Evolutionary conservation across 2,329 filamentous ascomycete species (phyloP), one percentile per base, ranked within the genome.

Genomic region (Mycosphaerelloides madeirae): DNA sequence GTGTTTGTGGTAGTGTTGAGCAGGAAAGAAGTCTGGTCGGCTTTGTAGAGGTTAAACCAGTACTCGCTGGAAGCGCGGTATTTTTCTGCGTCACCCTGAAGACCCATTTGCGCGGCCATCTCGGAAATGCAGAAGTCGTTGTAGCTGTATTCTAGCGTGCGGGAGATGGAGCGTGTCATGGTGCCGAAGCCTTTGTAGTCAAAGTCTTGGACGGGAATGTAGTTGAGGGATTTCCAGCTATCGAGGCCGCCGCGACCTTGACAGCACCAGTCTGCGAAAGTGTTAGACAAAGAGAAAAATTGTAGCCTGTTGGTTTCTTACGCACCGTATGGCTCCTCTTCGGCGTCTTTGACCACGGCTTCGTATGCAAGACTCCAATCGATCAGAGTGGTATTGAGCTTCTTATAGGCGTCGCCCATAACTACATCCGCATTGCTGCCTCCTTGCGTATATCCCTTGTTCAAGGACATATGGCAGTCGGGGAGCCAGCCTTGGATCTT

Each of bases 341-440:
- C 81, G 11, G 83, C 84, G 52, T 88, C 77, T 35, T 78, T 83
- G 9, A 77, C 66, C 76, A 85, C 81, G 40, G 81, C 79, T 4
- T 70, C 65, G 53, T 79, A 83, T 3, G 73, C 81, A 42, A 78
- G 76, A 3, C 70, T 65, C 84, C 83, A 87, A 62, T 86, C 69
- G 33, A 87, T 68, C 3, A 67, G 67, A 3, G 79, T 81, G 11
- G 74, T 69, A 2, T 86, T 74, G 0, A 81, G 81, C 60, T 87
- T 87, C 22, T 85, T 74, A 50, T 79, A 87, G 0, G 83, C 84
- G 56, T 87, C 84, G 2, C 83, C 83, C 13, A 87, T 75, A 3
- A 87, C 76, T 44, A 84, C 86, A 60, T 87, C 83, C 3, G 78
- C 77, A 56, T 86, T 86, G 11, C 77, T 83, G 6, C 84, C 84